phyloP scores from a whole-genome alignment of 805 yeast genomes.

The Jamesozyma jinghongensis region DNA sequence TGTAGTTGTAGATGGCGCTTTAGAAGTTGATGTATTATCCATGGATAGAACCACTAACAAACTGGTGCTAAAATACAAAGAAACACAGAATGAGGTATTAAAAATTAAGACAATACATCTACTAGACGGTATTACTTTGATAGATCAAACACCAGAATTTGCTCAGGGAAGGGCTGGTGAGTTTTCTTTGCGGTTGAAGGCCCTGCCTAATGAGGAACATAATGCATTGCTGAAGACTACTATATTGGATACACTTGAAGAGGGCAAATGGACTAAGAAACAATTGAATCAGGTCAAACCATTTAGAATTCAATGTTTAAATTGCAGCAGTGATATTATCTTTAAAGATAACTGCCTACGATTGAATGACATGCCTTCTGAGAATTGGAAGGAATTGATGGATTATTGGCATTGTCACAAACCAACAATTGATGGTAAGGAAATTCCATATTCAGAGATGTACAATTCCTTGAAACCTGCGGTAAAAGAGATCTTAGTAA shows the following conservation, averaged over 20 bases:
- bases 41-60: neutral
- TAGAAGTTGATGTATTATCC: neutral
- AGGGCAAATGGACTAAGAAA: constrained; percentile 21
- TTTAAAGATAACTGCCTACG: constrained; percentile 10
- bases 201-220: neutral
- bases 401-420: constrained; percentile 97
- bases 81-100: neutral
- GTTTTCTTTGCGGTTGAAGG: constrained; percentile 8
- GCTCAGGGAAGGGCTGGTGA: constrained; percentile 1
- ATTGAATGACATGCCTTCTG: constrained; percentile 70
- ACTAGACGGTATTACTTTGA: too few species aligned
- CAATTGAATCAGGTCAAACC: constrained; percentile 6
- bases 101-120: too few species aligned
- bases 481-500: constrained; percentile 20
- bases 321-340: constrained; percentile 10
- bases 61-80: neutral
- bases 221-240: constrained; percentile 8
- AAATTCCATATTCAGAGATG: constrained; percentile 8
- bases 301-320: constrained; percentile 12
- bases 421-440: constrained; percentile 34
- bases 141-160: neutral
- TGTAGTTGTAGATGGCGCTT: constrained; percentile 11
- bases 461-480: constrained; percentile 20
- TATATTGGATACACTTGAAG: constrained; percentile 1
- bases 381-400: constrained; percentile 89